phyloP scores from a whole-genome alignment of 2,329 filamentous ascomycete species.

The Podosphaera aphanis region DNA sequence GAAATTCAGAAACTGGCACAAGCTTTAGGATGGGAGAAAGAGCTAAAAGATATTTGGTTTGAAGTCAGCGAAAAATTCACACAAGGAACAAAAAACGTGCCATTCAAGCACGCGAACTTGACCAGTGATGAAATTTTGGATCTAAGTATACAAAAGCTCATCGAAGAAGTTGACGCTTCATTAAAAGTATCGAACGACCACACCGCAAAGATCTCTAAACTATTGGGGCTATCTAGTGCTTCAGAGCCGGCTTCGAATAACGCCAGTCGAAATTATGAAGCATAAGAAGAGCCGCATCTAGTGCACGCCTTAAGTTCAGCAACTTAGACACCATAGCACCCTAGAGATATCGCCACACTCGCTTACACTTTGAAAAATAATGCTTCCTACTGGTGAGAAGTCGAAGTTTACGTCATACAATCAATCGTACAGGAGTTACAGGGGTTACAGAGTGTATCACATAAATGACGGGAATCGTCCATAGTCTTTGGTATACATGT shows the following conservation, averaged over 20 bases:
- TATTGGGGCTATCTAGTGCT: background rate
- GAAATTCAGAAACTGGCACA: slow-evolving; percentile 60
- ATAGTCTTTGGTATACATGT: too few species aligned
- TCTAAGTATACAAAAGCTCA: slow-evolving; percentile 17
- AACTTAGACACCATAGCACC: too few species aligned
- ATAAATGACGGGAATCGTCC: too few species aligned
- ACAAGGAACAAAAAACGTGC: slow-evolving; percentile 16
- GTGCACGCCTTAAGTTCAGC: too few species aligned
- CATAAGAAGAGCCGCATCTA: too few species aligned
- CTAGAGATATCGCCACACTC: too few species aligned
- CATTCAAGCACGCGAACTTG: slow-evolving; percentile 6
- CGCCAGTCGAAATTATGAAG: too few species aligned
- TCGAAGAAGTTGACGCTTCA: slow-evolving; percentile 16
- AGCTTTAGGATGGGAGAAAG: slow-evolving; percentile 63
- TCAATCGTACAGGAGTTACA: too few species aligned
- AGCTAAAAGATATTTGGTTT: slow-evolving; percentile 58
- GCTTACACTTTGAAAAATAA: too few species aligned
- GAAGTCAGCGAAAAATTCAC: slow-evolving; percentile 35
- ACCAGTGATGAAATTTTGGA: slow-evolving; percentile 25
- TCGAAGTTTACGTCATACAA: too few species aligned
- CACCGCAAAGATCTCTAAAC: slow-evolving; percentile 6
- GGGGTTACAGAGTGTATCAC: too few species aligned
- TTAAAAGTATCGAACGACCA: slow-evolving; percentile 16
- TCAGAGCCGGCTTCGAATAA: background rate
- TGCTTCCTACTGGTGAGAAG: too few species aligned